Evolutionary conservation across 1,139 yeast genomes (phyloP).

Genomic region (Scheffersomyces illinoinensis): DNA sequence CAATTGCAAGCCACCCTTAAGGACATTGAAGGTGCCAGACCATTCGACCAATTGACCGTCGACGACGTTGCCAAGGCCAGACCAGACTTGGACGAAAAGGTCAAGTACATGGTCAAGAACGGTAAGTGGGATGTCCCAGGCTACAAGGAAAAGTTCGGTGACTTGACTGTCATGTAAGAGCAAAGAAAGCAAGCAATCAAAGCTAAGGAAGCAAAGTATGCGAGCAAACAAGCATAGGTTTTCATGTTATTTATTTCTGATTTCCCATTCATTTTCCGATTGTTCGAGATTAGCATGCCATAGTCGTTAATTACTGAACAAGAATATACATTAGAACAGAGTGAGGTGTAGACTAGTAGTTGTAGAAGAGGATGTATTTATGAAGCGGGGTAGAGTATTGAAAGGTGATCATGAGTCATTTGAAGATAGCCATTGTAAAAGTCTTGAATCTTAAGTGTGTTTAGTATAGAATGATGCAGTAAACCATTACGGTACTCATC

Average conservation of each 20-base stretch:
- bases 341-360: background rate
- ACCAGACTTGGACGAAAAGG: slow-evolving; percentile 97
- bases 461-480: too few species aligned
- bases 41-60: slow-evolving; percentile 94
- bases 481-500: too few species aligned
- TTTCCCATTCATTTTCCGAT: background rate
- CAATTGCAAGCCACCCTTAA: slow-evolving; percentile 85
- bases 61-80: slow-evolving; percentile 93
- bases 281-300: background rate
- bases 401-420: background rate
- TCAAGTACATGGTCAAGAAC: slow-evolving; percentile 90
- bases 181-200: slow-evolving; percentile 1
- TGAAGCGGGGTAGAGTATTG: background rate
- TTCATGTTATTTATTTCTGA: background rate
- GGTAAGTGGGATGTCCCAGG: slow-evolving; percentile 99
- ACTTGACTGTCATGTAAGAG: slow-evolving; percentile 85
- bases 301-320: background rate
- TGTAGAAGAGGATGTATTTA: background rate
- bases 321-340: slow-evolving; percentile 1
- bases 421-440: too few species aligned
- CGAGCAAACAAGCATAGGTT: background rate
- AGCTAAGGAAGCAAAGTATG: background rate
- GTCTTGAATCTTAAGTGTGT: too few species aligned
- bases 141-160: slow-evolving; percentile 96
- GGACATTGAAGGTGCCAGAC: slow-evolving; percentile 96